Evolutionary conservation across 495 filamentous ascomycete species (phyloP).

Genomic region (Penicillium samsonianum): DNA sequence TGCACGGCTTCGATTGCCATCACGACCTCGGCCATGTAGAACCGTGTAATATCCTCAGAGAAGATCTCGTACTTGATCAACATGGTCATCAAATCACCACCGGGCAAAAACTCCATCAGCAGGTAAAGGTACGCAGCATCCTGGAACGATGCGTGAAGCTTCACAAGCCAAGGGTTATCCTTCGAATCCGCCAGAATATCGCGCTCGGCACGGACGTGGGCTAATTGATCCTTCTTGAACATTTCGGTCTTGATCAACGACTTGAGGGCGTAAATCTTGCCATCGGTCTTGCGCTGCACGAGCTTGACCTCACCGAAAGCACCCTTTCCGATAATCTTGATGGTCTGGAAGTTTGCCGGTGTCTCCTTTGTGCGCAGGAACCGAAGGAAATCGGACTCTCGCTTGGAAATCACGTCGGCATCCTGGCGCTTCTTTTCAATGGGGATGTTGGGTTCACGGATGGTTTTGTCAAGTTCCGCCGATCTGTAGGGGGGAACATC

Average conservation of each 20-base stretch:
- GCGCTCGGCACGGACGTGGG: conserved; percentile 97
- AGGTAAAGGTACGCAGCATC: conserved; percentile 94
- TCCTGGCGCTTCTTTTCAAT: conserved; percentile 75
- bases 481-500: conserved; percentile 57
- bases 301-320: conserved; percentile 98
- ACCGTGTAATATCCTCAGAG: conserved; percentile 95
- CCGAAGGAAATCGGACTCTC: conserved; percentile 88
- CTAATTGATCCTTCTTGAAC: conserved; percentile 99
- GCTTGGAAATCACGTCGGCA: conserved; percentile 72
- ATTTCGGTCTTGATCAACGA: conserved; percentile 98
- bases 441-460: conserved; percentile 70
- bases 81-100: conserved; percentile 99
- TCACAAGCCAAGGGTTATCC: conserved; percentile 98
- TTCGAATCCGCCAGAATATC: conserved; percentile 94
- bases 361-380: conserved; percentile 91
- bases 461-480: conserved; percentile 82
- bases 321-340: conserved; percentile 98
- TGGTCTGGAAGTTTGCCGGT: conserved; percentile 88
- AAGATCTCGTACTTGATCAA: conserved; percentile 99
- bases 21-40: conserved; percentile 98
- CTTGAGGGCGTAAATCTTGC: conserved; percentile 97
- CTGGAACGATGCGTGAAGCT: conserved; percentile 96
- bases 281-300: conserved; percentile 93
- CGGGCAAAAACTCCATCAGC: conserved; percentile 98
- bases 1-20: conserved; percentile 98